Base-by-base conservation (phyloP, 176 grass and related monocot species). In the Aechmea fasciata region DNA sequence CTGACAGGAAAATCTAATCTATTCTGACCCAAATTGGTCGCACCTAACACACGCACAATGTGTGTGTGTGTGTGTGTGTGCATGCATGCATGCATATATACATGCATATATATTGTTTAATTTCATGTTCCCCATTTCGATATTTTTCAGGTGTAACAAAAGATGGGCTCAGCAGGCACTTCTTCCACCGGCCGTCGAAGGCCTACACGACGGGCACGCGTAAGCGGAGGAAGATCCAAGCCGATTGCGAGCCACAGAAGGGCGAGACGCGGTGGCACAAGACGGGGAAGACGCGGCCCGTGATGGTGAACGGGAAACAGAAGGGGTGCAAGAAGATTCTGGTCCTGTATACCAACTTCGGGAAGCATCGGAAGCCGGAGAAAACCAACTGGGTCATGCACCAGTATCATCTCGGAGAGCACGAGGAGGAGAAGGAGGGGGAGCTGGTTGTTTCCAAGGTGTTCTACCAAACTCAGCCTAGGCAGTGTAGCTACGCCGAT, bases 341-440 rank as follows among this genome's bases (percentile, higher is more conserved):
- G 15, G 93, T 97, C 49, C 80, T 97, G 66, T 97, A 97, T 84
- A 92, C 89, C 11, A 87, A 97, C 79, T 97, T 92, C 52, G 89
- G 89, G 47, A 92, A 92, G 86, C 69, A 85, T 71, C 78, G 78
- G 14, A 87, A 85, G 79, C 86, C 93, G 7, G 80, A 82, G 54
- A 97, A 97, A 70, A 97, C 93, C 14, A 97, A 92, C 78, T 97
- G 93, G 93, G 85, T 97, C 78, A 97, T 97, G 93, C 93, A 97
- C 79, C 93, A 97, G 78, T 97, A 97, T 79, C 93, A 97, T 75
- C 79, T 97, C 0, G 89, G 89, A 10, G 83, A 82, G 47, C 57
- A 71, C 0, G 76, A 87, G 62, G 93, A 92, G 69, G 93, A 97
- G 81, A 91, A 81, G 29, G 93, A 97, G 10, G 93, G 93, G 29